Evolutionary conservation across 306 rosid species (phyloP), one percentile per base, ranked within the genome.

Genomic region (Glycine tomentella): DNA sequence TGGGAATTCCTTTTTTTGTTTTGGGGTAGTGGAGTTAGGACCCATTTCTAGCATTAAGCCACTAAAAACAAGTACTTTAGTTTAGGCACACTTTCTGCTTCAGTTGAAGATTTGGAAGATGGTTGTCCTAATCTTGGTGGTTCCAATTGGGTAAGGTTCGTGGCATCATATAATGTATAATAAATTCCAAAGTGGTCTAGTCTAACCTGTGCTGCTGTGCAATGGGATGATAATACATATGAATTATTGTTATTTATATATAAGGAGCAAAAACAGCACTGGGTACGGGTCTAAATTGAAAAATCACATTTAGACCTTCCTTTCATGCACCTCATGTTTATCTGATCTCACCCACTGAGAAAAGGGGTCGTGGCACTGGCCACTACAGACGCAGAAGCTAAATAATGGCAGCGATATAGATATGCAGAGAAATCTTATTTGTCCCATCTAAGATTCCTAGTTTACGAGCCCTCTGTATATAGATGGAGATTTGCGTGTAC

Each of bases 301-400:
- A 62, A 50, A 8, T 52, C 16, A 8, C 17, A 38, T 36, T 8
- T 34, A 63, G 46, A 80, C 33, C 31, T 53, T 40, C 59, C 36
- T 46, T 53, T 73, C 34, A 69, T 31, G 6, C 56, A 4, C 58
- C 7, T 38, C 36, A 33, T 74, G 59, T 74, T 81, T 80, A 42
- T 77, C 75, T 78, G 75, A 55, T 68, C 52, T 44, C 50, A 64
- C 69, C 84, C 83, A 80, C 66, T 72, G 72, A 61, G 3, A 53
- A 49, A 59, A 16, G 77, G 50, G 67, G 48, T 68, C 11, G 38
- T 69, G 76, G 51, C 70, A 56, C 58, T 78, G 59, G 10, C 10
- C 76, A 55, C 68, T 46, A 9, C n/a, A 57, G 68, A 57, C 67
- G 67, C 70, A 20, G 69, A 69, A 59, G 40, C 16, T 57, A n/a